These are phyloP conservation scores for Herpetomonas tarakana DNA, from an alignment of 208 protist genomes.

Conservation along the genomic window DNA sequence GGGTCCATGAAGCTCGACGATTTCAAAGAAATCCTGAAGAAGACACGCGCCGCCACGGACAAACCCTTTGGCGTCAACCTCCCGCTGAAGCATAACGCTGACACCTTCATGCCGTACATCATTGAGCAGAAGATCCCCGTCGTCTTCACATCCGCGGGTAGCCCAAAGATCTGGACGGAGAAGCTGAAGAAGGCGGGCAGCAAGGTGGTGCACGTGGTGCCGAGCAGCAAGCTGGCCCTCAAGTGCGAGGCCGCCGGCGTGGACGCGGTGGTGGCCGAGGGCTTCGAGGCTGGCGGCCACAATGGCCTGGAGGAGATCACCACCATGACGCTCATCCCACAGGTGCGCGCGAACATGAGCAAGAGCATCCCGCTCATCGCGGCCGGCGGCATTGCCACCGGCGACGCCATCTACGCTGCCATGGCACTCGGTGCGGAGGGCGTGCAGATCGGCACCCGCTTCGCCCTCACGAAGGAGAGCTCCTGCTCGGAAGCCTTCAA, in stretches of 20 bases:
- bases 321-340: conserved; percentile 60
- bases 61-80: conserved; percentile 88
- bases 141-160: conserved; percentile 86
- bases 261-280: conserved; percentile 74
- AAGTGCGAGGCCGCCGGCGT: conserved; percentile 70
- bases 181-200: conserved; percentile 65
- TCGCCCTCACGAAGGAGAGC: conserved; percentile 66
- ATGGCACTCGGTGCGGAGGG: conserved; percentile 79
- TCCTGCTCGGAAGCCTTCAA: conserved; percentile 50
- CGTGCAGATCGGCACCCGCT: conserved; percentile 75
- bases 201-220: conserved; percentile 80
- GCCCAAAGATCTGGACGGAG: conserved; percentile 67
- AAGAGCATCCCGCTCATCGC: conserved; percentile 72
- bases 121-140: conserved; percentile 83
- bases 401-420: conserved; percentile 51
- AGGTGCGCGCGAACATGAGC: conserved; percentile 43
- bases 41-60: conserved; percentile 40
- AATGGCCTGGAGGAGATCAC: conserved; percentile 68
- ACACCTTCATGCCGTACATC: conserved; percentile 48
- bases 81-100: conserved; percentile 30
- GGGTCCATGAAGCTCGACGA: conserved; percentile 67
- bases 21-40: conserved; percentile 56
- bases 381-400: conserved; percentile 64
- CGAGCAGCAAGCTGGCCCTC: conserved; percentile 68
- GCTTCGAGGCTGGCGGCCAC: conserved; percentile 77